Conservation (phyloP, 805 yeast genomes). For the Wickerhamiella dianesei region DNA sequence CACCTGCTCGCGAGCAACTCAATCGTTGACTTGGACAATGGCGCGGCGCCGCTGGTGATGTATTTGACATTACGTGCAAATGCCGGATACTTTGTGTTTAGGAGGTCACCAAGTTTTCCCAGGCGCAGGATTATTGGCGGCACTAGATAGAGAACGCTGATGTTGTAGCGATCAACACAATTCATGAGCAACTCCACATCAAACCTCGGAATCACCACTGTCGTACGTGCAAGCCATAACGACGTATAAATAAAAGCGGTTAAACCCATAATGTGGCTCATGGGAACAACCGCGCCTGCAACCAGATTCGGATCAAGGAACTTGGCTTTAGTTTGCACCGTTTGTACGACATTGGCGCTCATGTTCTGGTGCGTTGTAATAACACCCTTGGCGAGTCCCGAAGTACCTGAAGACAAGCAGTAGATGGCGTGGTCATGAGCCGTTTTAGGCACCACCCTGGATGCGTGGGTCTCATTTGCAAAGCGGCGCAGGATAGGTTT, state of each 20-base stretch:
- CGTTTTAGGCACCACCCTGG: neutral
- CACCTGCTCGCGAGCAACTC: conserved; percentile 1
- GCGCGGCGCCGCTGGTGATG: conserved; percentile 34
- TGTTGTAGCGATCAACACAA: conserved; percentile 21
- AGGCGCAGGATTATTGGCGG: conserved; percentile 31
- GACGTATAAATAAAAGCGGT: conserved; percentile 19
- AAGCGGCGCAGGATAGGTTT: neutral
- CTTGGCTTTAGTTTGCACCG: neutral
- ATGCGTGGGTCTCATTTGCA: neutral
- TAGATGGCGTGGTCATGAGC: conserved; percentile 15
- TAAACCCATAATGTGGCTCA: conserved; percentile 23
- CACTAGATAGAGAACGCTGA: conserved; percentile 30
- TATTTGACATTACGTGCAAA: conserved; percentile 30
- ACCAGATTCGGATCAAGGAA: conserved; percentile 22
- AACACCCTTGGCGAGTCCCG: conserved; percentile 65
- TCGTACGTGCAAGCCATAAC: conserved; percentile 11
- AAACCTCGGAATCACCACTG: conserved; percentile 20
- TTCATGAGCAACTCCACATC: conserved; percentile 21
- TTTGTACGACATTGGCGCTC: conserved; percentile 25
- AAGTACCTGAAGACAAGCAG: conserved; percentile 21
- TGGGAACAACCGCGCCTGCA: conserved; percentile 24
- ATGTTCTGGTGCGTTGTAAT: conserved; percentile 44
- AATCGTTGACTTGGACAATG: conserved; percentile 22
- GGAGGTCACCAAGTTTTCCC: conserved; percentile 30
- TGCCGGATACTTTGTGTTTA: conserved; percentile 28